Conservation (phyloP, 768 basidiomycete species). For the Melanogaster broomeanus region DNA sequence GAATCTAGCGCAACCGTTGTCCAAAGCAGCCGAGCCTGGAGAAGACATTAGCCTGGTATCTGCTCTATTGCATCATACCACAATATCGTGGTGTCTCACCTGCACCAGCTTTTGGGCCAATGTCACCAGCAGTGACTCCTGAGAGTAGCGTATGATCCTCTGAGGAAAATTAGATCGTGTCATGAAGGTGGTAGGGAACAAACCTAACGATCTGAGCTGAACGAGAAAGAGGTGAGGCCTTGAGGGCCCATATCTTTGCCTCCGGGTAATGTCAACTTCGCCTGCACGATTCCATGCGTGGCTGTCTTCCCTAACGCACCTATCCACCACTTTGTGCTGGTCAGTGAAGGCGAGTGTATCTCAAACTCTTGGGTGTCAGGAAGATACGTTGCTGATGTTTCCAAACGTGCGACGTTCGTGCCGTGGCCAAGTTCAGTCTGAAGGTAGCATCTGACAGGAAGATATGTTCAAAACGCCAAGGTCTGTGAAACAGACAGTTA, state of each 20-base stretch:
- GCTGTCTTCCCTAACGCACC: conserved; percentile 71
- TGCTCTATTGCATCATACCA: not conserved
- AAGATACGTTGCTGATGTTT: conserved; percentile 79
- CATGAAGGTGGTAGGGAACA: conserved; percentile 2
- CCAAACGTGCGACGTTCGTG: conserved; percentile 64
- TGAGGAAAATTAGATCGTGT: conserved; percentile 23
- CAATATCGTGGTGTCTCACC: conserved; percentile 25
- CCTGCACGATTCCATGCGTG: conserved; percentile 76
- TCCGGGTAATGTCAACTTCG: conserved; percentile 65
- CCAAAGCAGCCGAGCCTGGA: conserved; percentile 52
- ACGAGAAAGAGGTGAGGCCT: conserved; percentile 80
- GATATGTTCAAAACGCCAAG: not conserved
- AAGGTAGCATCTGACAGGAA: conserved; percentile 54
- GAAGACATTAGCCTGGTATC: not conserved
- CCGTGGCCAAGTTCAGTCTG: conserved; percentile 84
- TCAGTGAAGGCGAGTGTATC: conserved; percentile 72
- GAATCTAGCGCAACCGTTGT: conserved; percentile 73
- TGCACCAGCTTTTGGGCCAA: conserved; percentile 42
- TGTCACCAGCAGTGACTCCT: conserved; percentile 68
- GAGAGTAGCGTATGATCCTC: conserved; percentile 62
- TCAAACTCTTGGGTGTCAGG: conserved; percentile 68
- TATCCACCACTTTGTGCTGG: conserved; percentile 84
- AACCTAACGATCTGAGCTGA: conserved; percentile 65
- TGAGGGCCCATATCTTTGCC: conserved; percentile 69
- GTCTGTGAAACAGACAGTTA: conserved; percentile 7